Percentiles rank a stretch among this genome's conserved stretches.
phyloP scores from a whole-genome alignment of 805 yeast genomes.

The Spathaspora sp. region DNA sequence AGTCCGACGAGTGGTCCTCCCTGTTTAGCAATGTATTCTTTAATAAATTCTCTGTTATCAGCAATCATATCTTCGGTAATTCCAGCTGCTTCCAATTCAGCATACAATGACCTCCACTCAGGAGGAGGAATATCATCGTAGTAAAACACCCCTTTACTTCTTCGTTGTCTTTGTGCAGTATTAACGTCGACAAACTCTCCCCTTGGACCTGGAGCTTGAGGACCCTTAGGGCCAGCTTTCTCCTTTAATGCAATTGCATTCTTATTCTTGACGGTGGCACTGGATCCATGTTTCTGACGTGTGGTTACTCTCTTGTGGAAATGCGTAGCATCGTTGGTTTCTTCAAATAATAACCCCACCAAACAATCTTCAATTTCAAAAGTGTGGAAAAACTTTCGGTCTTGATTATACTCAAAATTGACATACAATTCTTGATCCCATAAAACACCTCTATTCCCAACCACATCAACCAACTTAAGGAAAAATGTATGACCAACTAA shows the following conservation, averaged over 20 bases:
- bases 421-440: constrained; percentile 97
- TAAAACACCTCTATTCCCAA: constrained; percentile 78
- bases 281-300: constrained; percentile 81
- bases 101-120: constrained; percentile 76
- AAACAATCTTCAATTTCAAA: constrained; percentile 90
- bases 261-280: constrained; percentile 79
- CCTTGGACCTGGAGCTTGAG: constrained; percentile 53
- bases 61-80: constrained; percentile 87
- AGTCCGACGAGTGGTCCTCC: constrained; percentile 80
- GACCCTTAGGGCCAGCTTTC: constrained; percentile 18
- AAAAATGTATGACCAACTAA: constrained; percentile 92
- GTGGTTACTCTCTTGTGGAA: constrained; percentile 73
- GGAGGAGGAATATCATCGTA: constrained; percentile 80
- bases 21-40: constrained; percentile 67
- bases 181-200: constrained; percentile 52
- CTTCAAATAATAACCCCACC: constrained; percentile 86
- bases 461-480: constrained; percentile 81
- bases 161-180: constrained; percentile 53
- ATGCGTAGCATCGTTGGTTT: constrained; percentile 80
- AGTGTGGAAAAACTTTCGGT: constrained; percentile 89
- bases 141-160: constrained; percentile 57
- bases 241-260: constrained; percentile 81
- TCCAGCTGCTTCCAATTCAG: constrained; percentile 72
- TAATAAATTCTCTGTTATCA: constrained; percentile 77
- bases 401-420: constrained; percentile 87